These are phyloP conservation scores for Penicillium chermesinum DNA, from an alignment of 495 filamentous ascomycete genomes.

Conservation along the genomic window DNA sequence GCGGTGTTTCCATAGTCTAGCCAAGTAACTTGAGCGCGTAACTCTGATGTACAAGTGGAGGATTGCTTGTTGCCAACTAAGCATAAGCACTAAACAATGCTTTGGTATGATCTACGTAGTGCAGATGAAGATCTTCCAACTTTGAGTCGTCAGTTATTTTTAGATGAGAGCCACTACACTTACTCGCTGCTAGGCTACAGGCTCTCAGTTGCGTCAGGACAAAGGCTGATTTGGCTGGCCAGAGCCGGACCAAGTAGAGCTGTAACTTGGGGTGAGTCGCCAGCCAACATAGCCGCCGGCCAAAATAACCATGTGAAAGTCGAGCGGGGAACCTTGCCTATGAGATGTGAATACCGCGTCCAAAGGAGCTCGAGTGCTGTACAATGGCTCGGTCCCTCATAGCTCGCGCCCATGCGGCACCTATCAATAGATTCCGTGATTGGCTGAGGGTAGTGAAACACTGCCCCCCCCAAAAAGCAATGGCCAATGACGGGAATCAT, in stretches of 20 bases:
- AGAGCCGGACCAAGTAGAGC: constrained; percentile 2
- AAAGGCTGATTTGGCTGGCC: not conserved
- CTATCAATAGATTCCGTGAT: not conserved
- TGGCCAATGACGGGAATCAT: too few species aligned
- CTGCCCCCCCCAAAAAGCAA: too few species aligned
- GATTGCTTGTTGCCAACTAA: not conserved
- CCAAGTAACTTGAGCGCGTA: not conserved
- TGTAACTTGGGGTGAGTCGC: constrained; percentile 1
- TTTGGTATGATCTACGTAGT: not conserved
- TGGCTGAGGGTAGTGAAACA: not conserved
- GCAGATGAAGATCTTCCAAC: not conserved
- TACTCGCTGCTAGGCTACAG: not conserved
- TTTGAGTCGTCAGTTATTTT: not conserved
- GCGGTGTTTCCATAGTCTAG: not conserved
- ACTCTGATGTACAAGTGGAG: not conserved
- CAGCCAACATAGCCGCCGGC: constrained; percentile 9
- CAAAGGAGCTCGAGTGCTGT: not conserved
- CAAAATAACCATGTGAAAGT: constrained; percentile 10
- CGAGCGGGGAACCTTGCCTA: not conserved
- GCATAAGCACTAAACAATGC: not conserved
- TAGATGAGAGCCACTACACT: not conserved
- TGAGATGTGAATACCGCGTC: not conserved
- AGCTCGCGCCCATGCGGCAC: not conserved
- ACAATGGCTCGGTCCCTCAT: not conserved
- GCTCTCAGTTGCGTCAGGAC: not conserved